A percentile compares a stretch with the other conserved stretches of the same genome.
These are phyloP conservation scores for Coelastrella sp. DNA, from an alignment of 139 green algal genomes.

Conservation along the genomic window DNA sequence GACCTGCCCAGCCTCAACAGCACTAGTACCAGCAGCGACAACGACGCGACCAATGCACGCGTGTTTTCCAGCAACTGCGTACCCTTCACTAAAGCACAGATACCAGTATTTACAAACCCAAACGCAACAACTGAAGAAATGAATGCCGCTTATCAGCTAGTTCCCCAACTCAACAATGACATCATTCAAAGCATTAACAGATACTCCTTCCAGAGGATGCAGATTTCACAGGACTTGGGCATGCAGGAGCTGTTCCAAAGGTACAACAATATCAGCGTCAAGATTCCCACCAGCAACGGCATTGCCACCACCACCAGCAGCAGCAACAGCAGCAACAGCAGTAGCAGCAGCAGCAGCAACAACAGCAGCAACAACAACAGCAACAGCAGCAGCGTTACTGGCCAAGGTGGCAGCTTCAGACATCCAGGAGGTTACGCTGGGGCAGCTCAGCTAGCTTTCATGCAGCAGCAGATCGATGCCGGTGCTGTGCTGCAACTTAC, in stretches of 20 bases:
- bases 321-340: not conserved
- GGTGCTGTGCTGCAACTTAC: not conserved
- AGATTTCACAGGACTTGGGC: too few species aligned
- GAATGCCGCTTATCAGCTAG: not conserved
- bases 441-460: conserved; percentile 9
- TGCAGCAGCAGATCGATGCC: not conserved
- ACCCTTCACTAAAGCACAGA: not conserved
- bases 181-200: not conserved
- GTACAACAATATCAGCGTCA: not conserved
- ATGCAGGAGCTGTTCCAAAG: not conserved
- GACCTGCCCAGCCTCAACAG: not conserved
- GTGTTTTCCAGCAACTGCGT: not conserved
- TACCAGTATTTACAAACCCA: not conserved
- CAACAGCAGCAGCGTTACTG: not conserved
- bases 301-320: not conserved
- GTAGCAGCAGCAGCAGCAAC: not conserved
- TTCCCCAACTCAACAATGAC: not conserved
- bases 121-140: conserved; percentile 8
- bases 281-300: not conserved
- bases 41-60: not conserved
- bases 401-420: not conserved
- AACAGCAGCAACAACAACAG: not conserved
- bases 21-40: not conserved
- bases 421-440: conserved; percentile 16
- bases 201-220: not conserved